Base-by-base conservation (phyloP, 495 filamentous ascomycete species). In the Amniculicola lignicola region DNA sequence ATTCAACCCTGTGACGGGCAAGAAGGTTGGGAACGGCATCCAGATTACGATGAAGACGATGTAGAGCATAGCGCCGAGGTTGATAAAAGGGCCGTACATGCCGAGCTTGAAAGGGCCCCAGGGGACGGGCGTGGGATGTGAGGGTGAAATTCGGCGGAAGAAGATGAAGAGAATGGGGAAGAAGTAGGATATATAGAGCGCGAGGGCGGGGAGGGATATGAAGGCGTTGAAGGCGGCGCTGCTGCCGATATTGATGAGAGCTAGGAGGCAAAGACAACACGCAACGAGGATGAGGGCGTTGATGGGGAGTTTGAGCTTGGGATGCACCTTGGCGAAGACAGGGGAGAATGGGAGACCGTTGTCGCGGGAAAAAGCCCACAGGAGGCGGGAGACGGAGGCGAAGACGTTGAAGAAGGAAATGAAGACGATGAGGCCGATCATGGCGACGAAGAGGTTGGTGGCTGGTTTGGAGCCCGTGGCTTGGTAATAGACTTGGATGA, bases 361-460 rank as follows among this genome's bases (percentile, higher is more conserved):
- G 61, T 86, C 82, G 4, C 81, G 66, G 9, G 83, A 80, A 60
- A 86, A 85, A 1, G 82, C 73, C 77, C 78, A 85, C 11, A 70
- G 70, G 40, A 79, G 74, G 18, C 82, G 72, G 1, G 77, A 79
- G 12, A 75, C 73, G 4, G 78, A 75, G 3, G 81, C 79, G 2
- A 79, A 62, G 18, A 74, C 66, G 42, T 72, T 75, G 61, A 82
- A 74, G 52, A 71, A 67, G 36, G 72, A 70, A 42, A 74, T 71
- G 49, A 71, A 69, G 36, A 72, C 70, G n/a, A 77, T 67, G 42
- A 77, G 64, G 28, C 75, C 67, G 25, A 81, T 63, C 25, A 81
- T 64, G 25, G 70, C 58, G 5, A 75, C 68, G 72, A 80, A 75
- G 5, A 70, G 65, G 22, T 67, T 75, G 4, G 76, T 74, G 4